Percentiles rank a stretch among this genome's conserved stretches.
Conservation (phyloP, 2,329 filamentous ascomycete genomes). For the Aspergillus sojae region DNA sequence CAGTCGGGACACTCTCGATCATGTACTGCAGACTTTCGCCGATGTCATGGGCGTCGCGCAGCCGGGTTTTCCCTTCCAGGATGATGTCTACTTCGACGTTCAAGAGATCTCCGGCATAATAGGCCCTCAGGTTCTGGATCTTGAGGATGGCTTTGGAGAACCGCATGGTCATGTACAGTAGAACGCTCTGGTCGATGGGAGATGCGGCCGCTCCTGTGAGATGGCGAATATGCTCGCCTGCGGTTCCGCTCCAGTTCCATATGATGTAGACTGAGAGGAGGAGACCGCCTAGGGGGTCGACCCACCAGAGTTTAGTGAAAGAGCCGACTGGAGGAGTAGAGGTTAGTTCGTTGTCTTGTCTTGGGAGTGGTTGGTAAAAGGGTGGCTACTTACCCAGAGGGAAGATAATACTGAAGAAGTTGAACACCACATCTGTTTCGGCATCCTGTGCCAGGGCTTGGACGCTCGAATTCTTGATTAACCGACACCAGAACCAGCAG, state of each 20-base stretch:
- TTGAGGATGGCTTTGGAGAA: slow-evolving; percentile 83
- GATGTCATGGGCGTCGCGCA: slow-evolving; percentile 63
- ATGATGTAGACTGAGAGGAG: slow-evolving; percentile 63
- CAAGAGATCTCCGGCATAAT: slow-evolving; percentile 63
- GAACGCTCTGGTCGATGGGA: slow-evolving; percentile 68
- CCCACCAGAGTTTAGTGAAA: slow-evolving; percentile 54
- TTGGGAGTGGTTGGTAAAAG: neutral
- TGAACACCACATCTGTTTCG: slow-evolving; percentile 83
- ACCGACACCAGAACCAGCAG: slow-evolving; percentile 85
- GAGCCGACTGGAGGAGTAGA: slow-evolving; percentile 32
- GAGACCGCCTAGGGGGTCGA: slow-evolving; percentile 65
- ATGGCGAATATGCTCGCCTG: slow-evolving; percentile 64
- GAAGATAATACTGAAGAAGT: slow-evolving; percentile 84
- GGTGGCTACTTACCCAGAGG: slow-evolving; percentile 57
- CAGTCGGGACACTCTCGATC: slow-evolving; percentile 55
- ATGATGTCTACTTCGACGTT: slow-evolving; percentile 67
- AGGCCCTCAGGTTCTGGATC: slow-evolving; percentile 63
- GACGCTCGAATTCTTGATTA: slow-evolving; percentile 83
- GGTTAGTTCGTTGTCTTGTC: neutral
- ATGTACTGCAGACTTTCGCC: slow-evolving; percentile 63
- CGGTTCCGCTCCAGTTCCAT: slow-evolving; percentile 63
- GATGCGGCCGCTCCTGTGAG: slow-evolving; percentile 65
- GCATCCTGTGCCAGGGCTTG: slow-evolving; percentile 74
- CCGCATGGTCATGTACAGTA: slow-evolving; percentile 90
- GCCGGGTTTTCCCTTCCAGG: slow-evolving; percentile 58